A percentile compares a stretch with the other conserved stretches of the same genome.
Evolutionary conservation across 345 rosid species (phyloP).

Genomic region (Bretschneidera sinensis): DNA sequence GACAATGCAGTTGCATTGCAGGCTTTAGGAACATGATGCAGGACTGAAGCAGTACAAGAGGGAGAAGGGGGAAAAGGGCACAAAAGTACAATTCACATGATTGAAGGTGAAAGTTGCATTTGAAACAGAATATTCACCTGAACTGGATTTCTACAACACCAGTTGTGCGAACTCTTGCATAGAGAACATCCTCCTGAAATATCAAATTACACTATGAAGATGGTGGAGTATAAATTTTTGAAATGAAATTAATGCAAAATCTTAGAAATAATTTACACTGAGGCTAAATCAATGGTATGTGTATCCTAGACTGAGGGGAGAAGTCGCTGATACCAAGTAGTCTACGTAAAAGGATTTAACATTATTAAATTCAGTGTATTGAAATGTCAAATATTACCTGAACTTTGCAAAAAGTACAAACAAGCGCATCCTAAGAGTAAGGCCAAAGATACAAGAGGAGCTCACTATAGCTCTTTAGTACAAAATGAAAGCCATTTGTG

Average conservation of each 20-base stretch:
- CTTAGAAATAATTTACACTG: background rate
- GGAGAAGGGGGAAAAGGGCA: conserved; percentile 1
- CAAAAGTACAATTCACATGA: background rate
- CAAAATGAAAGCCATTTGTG: background rate
- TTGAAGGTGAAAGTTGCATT: background rate
- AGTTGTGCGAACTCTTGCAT: conserved; percentile 95
- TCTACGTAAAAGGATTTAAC: too few species aligned
- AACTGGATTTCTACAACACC: conserved; percentile 98
- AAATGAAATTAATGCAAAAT: background rate
- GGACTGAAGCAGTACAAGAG: background rate
- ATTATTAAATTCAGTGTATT: too few species aligned
- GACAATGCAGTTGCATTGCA: too few species aligned
- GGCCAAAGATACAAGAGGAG: background rate
- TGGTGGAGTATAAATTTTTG: background rate
- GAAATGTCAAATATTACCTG: too few species aligned
- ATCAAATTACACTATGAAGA: conserved; percentile 15
- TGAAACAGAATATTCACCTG: conserved; percentile 51
- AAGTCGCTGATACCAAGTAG: background rate
- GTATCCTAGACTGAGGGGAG: background rate
- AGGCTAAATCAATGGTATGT: conserved; percentile 1
- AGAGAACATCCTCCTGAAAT: conserved; percentile 86
- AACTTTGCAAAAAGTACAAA: too few species aligned
- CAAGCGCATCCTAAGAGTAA: too few species aligned
- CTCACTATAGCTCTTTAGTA: background rate
- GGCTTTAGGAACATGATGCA: background rate